phyloP scores from a whole-genome alignment of 2,329 filamentous ascomycete genomes.

The Fusarium dlaminii region DNA sequence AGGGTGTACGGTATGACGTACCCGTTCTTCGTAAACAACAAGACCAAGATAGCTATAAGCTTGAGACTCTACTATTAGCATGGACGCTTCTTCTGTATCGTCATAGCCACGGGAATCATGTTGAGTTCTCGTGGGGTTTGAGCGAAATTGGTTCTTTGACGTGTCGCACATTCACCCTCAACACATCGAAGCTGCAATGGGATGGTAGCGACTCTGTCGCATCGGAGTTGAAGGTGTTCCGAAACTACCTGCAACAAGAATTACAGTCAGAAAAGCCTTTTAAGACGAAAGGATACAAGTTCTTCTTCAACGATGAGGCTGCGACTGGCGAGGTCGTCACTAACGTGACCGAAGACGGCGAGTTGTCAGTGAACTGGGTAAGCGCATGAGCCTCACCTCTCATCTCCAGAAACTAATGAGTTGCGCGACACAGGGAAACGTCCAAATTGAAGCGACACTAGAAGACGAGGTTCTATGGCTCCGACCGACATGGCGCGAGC shows the following conservation, averaged over 20 bases:
- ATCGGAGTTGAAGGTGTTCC: constrained; percentile 29
- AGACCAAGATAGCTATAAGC: constrained; percentile 12
- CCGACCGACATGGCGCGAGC: constrained; percentile 36
- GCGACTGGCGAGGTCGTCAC: constrained; percentile 20
- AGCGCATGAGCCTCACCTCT: not conserved
- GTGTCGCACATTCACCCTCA: constrained; percentile 32
- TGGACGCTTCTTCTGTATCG: constrained; percentile 40
- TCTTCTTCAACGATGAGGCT: constrained; percentile 40
- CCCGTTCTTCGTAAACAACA: constrained; percentile 24
- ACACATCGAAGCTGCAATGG: constrained; percentile 37
- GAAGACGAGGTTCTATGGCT: constrained; percentile 32
- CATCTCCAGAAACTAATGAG: not conserved
- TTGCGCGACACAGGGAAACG: constrained; percentile 28
- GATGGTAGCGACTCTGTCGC: constrained; percentile 21
- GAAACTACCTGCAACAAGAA: constrained; percentile 23
- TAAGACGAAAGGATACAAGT: constrained; percentile 2
- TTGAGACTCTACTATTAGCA: constrained; percentile 34
- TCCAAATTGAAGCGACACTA: constrained; percentile 35
- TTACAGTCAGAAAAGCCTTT: constrained; percentile 5
- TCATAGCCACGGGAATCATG: constrained; percentile 36
- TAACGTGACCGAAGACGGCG: constrained; percentile 13
- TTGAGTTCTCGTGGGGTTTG: constrained; percentile 38
- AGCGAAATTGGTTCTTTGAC: constrained; percentile 20
- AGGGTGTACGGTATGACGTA: constrained; percentile 33
- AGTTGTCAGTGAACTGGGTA: constrained; percentile 35